Conservation (phyloP, 495 filamentous ascomycete genomes). For the Aspergillus panamensis region DNA sequence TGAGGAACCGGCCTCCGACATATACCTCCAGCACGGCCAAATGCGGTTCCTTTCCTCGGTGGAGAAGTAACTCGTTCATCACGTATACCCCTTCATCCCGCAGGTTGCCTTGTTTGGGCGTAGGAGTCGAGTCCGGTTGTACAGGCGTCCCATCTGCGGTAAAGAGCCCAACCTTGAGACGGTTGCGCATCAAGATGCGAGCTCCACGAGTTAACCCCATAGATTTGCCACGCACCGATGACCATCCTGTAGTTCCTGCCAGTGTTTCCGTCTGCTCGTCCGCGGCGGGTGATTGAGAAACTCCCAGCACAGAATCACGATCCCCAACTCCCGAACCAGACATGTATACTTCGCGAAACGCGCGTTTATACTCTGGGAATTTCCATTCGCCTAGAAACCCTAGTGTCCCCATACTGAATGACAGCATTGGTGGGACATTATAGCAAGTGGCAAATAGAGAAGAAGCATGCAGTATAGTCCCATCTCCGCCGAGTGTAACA, state of each 20-base stretch:
- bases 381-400: conserved; percentile 97
- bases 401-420: conserved; percentile 94
- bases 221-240: conserved; percentile 69
- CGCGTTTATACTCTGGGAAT: conserved; percentile 83
- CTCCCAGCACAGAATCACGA: conserved; percentile 37
- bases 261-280: conserved; percentile 20
- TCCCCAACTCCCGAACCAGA: conserved; percentile 66
- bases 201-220: conserved; percentile 72
- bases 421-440: conserved; percentile 84
- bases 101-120: conserved; percentile 13
- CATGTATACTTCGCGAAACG: conserved; percentile 92
- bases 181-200: conserved; percentile 78
- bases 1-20: conserved; percentile 79
- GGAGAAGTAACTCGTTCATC: conserved; percentile 92
- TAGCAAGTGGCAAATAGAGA: conserved; percentile 82
- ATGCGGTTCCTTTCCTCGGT: conserved; percentile 85
- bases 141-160: conserved; percentile 54
- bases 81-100: conserved; percentile 61
- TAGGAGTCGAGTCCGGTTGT: conserved; percentile 25
- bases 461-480: conserved; percentile 87
- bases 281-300: conserved; percentile 17
- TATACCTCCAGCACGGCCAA: conserved; percentile 86
- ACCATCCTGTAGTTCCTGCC: conserved; percentile 57
- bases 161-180: conserved; percentile 79
- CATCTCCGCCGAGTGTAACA: conserved; percentile 89